phyloP scores from a whole-genome alignment of 1,139 yeast genomes.

The Eremothecium cymbalariae region DNA sequence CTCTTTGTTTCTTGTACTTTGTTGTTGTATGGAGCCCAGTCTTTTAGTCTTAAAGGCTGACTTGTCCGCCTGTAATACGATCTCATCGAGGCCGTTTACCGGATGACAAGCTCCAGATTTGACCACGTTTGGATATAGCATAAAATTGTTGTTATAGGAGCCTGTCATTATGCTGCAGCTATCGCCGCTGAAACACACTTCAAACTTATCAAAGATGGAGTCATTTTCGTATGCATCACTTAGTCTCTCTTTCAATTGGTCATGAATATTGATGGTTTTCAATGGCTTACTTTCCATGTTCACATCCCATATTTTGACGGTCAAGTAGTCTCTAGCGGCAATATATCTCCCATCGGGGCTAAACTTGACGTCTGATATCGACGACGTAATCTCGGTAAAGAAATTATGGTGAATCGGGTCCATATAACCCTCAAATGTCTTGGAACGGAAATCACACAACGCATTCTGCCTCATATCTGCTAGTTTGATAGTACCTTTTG shows the following conservation, averaged over 20 bases:
- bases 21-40: constrained; percentile 26
- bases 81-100: constrained; percentile 40
- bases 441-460: constrained; percentile 83
- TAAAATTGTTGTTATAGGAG: constrained; percentile 91
- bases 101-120: constrained; percentile 27
- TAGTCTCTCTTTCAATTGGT: constrained; percentile 82
- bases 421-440: constrained; percentile 83
- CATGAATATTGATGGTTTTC: constrained; percentile 91
- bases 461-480: constrained; percentile 97
- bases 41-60: constrained; percentile 66
- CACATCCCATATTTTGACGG: constrained; percentile 97
- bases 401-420: constrained; percentile 92
- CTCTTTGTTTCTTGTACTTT: constrained; percentile 43
- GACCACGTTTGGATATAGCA: constrained; percentile 85
- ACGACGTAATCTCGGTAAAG: constrained; percentile 93
- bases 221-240: constrained; percentile 98
- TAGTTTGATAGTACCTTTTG: constrained; percentile 90
- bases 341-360: constrained; percentile 89
- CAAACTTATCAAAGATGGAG: constrained; percentile 97
- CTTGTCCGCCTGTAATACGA: constrained; percentile 93
- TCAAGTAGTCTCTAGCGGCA: constrained; percentile 93
- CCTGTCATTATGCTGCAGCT: constrained; percentile 93
- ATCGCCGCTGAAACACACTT: constrained; percentile 92
- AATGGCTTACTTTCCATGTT: constrained; percentile 95
- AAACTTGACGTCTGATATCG: constrained; percentile 90